These are phyloP conservation scores for Aspergillus fumigatus DNA, from an alignment of 2,329 filamentous ascomycete species.

Conservation along the genomic window DNA sequence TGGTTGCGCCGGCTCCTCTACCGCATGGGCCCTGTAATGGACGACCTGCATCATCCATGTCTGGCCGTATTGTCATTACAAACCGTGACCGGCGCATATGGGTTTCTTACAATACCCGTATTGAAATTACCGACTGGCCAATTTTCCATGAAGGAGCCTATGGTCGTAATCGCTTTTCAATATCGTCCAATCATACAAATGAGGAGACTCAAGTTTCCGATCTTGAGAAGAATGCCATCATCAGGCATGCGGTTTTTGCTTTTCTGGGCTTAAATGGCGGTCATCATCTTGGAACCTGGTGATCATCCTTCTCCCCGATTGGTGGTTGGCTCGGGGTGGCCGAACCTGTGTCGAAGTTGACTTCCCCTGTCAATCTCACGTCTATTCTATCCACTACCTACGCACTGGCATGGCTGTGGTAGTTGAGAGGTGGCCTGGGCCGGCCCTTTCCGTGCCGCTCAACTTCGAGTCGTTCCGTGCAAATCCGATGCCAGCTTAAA, in stretches of 20 bases:
- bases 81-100: constrained; percentile 21
- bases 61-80: constrained; percentile 14
- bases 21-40: constrained; percentile 6
- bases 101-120: constrained; percentile 28
- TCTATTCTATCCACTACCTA: constrained; percentile 6
- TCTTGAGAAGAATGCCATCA: not conserved
- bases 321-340: constrained; percentile 3
- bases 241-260: not conserved
- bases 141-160: constrained; percentile 7
- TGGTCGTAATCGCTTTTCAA: not conserved
- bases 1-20: constrained; percentile 25
- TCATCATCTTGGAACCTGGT: constrained; percentile 11
- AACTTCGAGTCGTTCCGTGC: constrained; percentile 14
- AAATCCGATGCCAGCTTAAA: constrained; percentile 3
- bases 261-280: not conserved
- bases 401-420: constrained; percentile 13
- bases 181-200: not conserved
- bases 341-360: constrained; percentile 6
- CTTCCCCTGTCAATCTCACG: constrained; percentile 12
- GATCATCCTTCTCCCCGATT: constrained; percentile 2
- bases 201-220: not conserved
- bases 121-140: constrained; percentile 20
- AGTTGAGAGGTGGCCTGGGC: constrained; percentile 18
- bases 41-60: constrained; percentile 2
- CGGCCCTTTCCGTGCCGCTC: constrained; percentile 37